phyloP scores from a whole-genome alignment of 164 flowering plant species.

The Sextonia rubra region DNA sequence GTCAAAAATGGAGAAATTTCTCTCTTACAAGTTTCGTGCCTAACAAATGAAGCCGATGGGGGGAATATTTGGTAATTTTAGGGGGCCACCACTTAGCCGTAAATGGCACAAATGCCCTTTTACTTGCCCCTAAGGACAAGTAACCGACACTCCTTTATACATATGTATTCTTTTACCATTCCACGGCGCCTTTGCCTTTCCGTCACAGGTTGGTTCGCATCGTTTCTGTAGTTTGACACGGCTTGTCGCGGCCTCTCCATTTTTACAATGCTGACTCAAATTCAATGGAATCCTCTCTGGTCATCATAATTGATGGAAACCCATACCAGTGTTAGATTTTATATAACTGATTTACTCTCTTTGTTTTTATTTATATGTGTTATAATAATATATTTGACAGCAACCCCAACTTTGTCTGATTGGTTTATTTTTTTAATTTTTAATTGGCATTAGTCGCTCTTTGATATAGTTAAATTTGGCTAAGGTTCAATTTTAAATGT shows the following conservation, averaged over 20 bases:
- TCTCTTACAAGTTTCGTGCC: background rate
- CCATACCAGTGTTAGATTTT: too few relatives aligned
- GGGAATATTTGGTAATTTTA: background rate
- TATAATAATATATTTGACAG: too few relatives aligned
- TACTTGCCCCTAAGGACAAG: background rate
- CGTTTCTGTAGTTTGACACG: background rate
- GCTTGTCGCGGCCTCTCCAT: background rate
- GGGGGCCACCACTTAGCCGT: background rate
- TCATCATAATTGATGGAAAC: background rate
- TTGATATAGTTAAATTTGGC: too few relatives aligned
- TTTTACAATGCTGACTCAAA: background rate
- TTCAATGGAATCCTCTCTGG: background rate
- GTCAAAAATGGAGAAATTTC: background rate
- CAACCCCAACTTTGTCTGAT: too few relatives aligned
- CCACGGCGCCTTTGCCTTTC: background rate
- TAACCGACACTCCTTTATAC: background rate
- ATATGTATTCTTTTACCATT: background rate
- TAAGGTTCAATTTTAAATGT: too few relatives aligned
- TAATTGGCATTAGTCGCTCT: too few relatives aligned
- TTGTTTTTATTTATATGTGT: too few relatives aligned
- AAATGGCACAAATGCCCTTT: slow-evolving; percentile 1
- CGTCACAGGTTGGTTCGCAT: background rate
- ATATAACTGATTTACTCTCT: too few relatives aligned
- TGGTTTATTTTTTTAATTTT: too few relatives aligned
- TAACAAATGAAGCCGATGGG: background rate